Percentiles rank a stretch among this genome's conserved stretches.
These are phyloP conservation scores for Aegilops umbellulata DNA, from an alignment of 176 grass and related monocot species.

Conservation along the genomic window DNA sequence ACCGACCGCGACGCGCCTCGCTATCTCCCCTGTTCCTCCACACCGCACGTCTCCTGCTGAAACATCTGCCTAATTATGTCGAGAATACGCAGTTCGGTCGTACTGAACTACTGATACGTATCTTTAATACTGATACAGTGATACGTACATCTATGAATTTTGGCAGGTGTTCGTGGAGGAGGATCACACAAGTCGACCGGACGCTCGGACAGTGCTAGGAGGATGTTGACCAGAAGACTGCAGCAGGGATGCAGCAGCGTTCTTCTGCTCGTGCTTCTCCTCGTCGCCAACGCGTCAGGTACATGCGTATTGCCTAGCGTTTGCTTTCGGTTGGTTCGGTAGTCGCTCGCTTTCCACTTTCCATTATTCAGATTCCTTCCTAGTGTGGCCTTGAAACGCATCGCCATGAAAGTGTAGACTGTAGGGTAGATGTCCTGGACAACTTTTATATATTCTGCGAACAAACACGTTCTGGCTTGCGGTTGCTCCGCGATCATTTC, in stretches of 20 bases:
- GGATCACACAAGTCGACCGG: background rate
- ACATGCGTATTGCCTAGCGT: conserved; percentile 13
- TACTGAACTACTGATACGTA: background rate
- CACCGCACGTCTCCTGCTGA: conserved; percentile 18
- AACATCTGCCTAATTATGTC: background rate
- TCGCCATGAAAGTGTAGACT: background rate
- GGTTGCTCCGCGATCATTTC: conserved; percentile 9
- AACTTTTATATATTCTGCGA: background rate
- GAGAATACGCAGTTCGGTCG: conserved; percentile 3
- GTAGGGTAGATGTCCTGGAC: background rate
- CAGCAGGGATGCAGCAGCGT: conserved; percentile 35
- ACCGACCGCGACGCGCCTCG: conserved; percentile 13
- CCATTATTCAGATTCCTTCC: conserved; percentile 32
- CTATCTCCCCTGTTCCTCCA: conserved; percentile 15
- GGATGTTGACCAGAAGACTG: conserved; percentile 60
- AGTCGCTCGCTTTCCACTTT: background rate
- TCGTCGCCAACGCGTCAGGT: conserved; percentile 41
- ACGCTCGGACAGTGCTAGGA: background rate
- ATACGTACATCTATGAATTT: background rate
- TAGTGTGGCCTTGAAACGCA: background rate
- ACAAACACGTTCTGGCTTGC: background rate
- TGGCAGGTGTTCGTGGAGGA: background rate
- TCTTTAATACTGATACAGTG: too few relatives aligned
- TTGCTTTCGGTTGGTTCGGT: conserved; percentile 5
- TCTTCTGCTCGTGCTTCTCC: conserved; percentile 34